Percentiles rank a stretch among this genome's conserved stretches.
These are phyloP conservation scores for Oehlia diaphana DNA, from an alignment of 192 early-diverging fungal species.

Conservation along the genomic window DNA sequence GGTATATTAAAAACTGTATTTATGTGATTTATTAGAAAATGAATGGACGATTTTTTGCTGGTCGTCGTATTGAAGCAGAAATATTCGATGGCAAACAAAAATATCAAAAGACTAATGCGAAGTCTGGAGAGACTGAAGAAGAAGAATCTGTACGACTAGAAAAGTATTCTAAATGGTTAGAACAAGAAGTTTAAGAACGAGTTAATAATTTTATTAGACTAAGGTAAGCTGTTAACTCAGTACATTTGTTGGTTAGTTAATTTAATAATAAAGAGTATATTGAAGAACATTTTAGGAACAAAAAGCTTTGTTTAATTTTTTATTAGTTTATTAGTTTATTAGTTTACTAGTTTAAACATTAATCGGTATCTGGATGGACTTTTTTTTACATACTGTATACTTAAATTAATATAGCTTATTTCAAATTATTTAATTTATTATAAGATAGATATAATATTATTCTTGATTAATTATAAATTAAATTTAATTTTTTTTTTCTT, in stretches of 20 bases:
- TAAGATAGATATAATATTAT: background rate
- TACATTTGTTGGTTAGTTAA: background rate
- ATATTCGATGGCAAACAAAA: conserved; percentile 83
- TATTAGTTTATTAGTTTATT: too few relatives aligned
- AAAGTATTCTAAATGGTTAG: conserved; percentile 89
- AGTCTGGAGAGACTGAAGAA: conserved; percentile 65
- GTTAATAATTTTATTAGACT: background rate
- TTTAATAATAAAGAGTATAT: background rate
- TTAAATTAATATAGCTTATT: background rate
- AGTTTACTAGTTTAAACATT: too few relatives aligned
- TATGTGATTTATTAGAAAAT: conserved; percentile 59
- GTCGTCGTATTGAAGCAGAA: conserved; percentile 72
- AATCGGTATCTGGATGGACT: too few relatives aligned
- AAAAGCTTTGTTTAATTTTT: background rate
- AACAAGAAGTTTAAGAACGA: conserved; percentile 43
- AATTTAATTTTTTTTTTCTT: background rate
- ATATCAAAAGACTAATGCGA: conserved; percentile 61
- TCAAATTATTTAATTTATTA: background rate
- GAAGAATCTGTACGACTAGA: conserved; percentile 78
- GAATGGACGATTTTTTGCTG: conserved; percentile 91
- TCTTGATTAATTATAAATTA: background rate
- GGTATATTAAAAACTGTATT: background rate
- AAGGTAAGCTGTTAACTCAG: background rate
- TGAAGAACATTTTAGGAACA: background rate
- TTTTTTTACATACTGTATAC: too few relatives aligned